These are phyloP conservation scores for Pseudozyma sp. DNA, from an alignment of 1,284 basidiomycete genomes.

Conservation along the genomic window DNA sequence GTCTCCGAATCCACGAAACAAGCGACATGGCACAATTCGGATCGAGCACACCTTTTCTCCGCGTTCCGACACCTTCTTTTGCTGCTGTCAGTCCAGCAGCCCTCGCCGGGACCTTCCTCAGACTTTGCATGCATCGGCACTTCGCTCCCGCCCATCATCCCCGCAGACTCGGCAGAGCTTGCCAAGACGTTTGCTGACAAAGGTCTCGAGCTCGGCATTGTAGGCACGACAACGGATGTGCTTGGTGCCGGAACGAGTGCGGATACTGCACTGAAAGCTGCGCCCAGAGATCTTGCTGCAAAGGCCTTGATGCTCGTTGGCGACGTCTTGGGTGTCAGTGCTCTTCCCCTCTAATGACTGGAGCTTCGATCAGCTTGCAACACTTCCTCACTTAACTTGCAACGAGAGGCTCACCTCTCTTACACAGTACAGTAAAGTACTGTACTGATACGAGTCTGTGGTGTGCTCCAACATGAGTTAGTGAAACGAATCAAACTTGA, in stretches of 20 bases:
- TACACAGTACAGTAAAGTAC: too few species aligned
- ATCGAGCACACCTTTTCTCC: slow-evolving; percentile 34
- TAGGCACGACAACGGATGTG: slow-evolving; percentile 19
- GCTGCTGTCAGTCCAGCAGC: slow-evolving; percentile 17
- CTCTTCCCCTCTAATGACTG: slow-evolving; percentile 7
- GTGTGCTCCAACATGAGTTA: too few species aligned
- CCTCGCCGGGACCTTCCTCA: slow-evolving; percentile 7
- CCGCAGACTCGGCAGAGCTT: slow-evolving; percentile 13
- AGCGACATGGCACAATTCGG: slow-evolving; percentile 19
- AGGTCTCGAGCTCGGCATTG: slow-evolving; percentile 23
- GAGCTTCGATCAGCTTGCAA: too few species aligned
- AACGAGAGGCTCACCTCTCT: too few species aligned
- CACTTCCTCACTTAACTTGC: too few species aligned
- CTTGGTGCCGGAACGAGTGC: not conserved
- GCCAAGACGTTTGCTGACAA: slow-evolving; percentile 4
- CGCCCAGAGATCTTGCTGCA: slow-evolving; percentile 20
- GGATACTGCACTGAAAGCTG: not conserved
- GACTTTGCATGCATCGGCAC: slow-evolving; percentile 23
- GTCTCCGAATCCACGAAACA: not conserved
- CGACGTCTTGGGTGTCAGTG: slow-evolving; percentile 20
- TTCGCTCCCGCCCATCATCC: slow-evolving; percentile 25
- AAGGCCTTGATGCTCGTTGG: slow-evolving; percentile 25
- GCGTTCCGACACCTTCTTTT: slow-evolving; percentile 26
- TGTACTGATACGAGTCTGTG: too few species aligned
- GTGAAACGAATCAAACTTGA: too few species aligned